Evolutionary conservation across 1,139 yeast species (phyloP).

Genomic region (Hyphopichia burtonii): DNA sequence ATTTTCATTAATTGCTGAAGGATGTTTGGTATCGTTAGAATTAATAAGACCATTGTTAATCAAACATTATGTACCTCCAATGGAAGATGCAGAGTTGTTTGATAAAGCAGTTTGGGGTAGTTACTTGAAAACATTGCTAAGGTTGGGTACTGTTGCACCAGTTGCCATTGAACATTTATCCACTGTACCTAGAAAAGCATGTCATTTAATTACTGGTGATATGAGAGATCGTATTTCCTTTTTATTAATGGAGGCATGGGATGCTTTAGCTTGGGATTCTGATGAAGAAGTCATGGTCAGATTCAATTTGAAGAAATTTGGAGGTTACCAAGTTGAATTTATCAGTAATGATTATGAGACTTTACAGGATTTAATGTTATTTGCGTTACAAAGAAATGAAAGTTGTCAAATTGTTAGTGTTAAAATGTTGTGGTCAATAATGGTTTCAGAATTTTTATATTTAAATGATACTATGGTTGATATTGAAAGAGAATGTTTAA

Average conservation of each 20-base stretch:
- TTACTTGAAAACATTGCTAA: conserved; percentile 58
- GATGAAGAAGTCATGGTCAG: conserved; percentile 56
- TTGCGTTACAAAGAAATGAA: conserved; percentile 67
- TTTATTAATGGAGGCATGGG: conserved; percentile 67
- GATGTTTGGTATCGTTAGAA: conserved; percentile 57
- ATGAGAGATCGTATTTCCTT: conserved; percentile 60
- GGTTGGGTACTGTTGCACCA: conserved; percentile 53
- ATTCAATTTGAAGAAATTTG: conserved; percentile 62
- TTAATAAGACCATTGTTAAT: conserved; percentile 57
- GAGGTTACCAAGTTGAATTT: conserved; percentile 73
- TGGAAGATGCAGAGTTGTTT: conserved; percentile 46
- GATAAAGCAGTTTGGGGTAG: conserved; percentile 65
- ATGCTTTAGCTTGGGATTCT: conserved; percentile 68
- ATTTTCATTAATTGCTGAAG: conserved; percentile 60
- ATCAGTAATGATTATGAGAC: conserved; percentile 59
- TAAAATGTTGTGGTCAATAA: conserved; percentile 67
- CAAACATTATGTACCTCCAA: conserved; percentile 53
- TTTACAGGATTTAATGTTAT: conserved; percentile 62
- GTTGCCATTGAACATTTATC: conserved; percentile 64
- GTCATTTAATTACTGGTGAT: conserved; percentile 62
- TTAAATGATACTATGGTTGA: conserved; percentile 59
- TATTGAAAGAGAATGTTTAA: conserved; percentile 61
- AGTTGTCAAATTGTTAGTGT: conserved; percentile 66
- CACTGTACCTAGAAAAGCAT: conserved; percentile 72
- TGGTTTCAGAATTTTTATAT: conserved; percentile 60